Evolutionary conservation across 228 moss, liverwort and hornwort genomes (phyloP).

Genomic region (Sphagnum fallax): DNA sequence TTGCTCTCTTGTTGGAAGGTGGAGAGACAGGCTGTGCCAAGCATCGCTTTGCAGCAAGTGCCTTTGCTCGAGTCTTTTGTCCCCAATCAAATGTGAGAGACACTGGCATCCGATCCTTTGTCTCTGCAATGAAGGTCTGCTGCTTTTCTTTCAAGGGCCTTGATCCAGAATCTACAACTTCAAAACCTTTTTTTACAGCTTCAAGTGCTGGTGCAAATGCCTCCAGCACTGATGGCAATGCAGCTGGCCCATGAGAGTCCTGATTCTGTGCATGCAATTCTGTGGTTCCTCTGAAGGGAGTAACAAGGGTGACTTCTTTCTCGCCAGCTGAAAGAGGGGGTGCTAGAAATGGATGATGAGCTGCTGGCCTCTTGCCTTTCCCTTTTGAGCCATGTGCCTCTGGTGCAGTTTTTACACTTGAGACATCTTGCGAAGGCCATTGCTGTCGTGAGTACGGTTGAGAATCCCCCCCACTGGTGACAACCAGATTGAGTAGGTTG

Average conservation of each 20-base stretch:
- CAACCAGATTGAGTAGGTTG: background rate
- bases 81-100: constrained; percentile 10
- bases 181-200: background rate
- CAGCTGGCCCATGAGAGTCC: background rate
- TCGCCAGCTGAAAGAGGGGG: constrained; percentile 3
- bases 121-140: background rate
- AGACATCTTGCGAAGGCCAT: constrained; percentile 6
- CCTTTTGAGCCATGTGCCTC: constrained; percentile 1
- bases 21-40: background rate
- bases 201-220: constrained; percentile 10
- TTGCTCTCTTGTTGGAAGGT: background rate
- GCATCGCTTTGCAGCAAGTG: background rate
- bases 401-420: background rate
- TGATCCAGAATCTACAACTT: background rate
- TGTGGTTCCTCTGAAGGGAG: background rate
- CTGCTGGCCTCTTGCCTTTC: background rate
- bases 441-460: constrained; percentile 2
- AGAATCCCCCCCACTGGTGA: background rate
- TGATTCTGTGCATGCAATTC: background rate
- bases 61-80: constrained; percentile 5
- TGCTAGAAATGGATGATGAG: constrained; percentile 4
- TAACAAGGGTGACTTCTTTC: background rate
- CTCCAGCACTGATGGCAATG: constrained; percentile 7
- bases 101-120: constrained; percentile 6
- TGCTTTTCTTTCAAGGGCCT: background rate